Conservation (phyloP, 345 rosid genomes). For the Ceriops decandra region DNA sequence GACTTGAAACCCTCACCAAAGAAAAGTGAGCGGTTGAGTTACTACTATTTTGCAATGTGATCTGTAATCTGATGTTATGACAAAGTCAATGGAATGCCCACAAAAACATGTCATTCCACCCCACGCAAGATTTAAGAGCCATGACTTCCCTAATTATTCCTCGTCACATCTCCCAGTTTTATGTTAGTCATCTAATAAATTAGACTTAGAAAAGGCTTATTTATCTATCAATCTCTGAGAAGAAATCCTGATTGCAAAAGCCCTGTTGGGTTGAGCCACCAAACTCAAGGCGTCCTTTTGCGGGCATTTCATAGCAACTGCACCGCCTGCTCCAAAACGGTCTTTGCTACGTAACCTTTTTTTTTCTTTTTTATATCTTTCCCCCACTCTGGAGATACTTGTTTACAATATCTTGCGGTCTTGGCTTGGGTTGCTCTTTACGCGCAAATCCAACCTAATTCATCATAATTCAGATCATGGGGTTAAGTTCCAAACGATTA, state of each 20-base stretch:
- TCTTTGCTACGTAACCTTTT: not conserved
- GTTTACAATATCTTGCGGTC: not conserved
- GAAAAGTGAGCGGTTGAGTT: slow-evolving; percentile 42
- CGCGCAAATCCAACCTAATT: slow-evolving; percentile 21
- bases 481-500: not conserved
- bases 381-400: not conserved
- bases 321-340: slow-evolving; percentile 23
- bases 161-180: not conserved
- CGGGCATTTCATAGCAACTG: slow-evolving; percentile 12
- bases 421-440: not conserved
- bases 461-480: not conserved
- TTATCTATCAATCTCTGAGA: not conserved
- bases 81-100: slow-evolving; percentile 32
- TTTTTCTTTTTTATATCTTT: too few relatives aligned
- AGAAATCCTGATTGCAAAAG: not conserved
- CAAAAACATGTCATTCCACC: slow-evolving; percentile 15
- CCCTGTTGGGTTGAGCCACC: slow-evolving; percentile 30
- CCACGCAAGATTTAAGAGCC: not conserved
- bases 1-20: slow-evolving; percentile 11
- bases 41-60: slow-evolving; percentile 19
- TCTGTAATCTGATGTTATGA: slow-evolving; percentile 2
- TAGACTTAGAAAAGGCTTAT: not conserved
- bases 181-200: too few relatives aligned
- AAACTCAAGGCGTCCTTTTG: slow-evolving; percentile 30
- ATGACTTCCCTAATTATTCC: slow-evolving; percentile 2